These are phyloP conservation scores for Aspergillus puulaauensis DNA, from an alignment of 2,329 filamentous ascomycete genomes.

Conservation along the genomic window DNA sequence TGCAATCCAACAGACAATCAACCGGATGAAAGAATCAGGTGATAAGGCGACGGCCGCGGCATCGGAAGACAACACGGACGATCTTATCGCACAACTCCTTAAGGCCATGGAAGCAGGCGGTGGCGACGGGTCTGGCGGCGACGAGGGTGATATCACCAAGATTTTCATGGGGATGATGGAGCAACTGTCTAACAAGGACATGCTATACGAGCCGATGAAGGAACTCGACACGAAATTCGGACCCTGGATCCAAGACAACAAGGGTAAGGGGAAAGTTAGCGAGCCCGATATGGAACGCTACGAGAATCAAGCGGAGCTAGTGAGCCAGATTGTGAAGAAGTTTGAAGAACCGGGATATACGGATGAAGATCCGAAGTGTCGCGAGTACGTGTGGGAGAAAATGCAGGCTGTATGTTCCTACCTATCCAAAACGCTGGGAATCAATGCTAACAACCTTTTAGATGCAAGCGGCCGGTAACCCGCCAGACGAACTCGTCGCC, in stretches of 20 bases:
- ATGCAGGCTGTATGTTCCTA: slow-evolving; percentile 82
- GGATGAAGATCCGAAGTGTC: slow-evolving; percentile 76
- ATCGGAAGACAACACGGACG: slow-evolving; percentile 65
- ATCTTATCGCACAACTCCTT: slow-evolving; percentile 87
- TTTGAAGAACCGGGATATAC: slow-evolving; percentile 82
- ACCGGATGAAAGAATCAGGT: slow-evolving; percentile 88
- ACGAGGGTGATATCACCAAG: slow-evolving; percentile 86
- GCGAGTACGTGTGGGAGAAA: slow-evolving; percentile 91
- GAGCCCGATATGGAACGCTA: slow-evolving; percentile 76
- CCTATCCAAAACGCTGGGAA: background rate
- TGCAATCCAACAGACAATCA: slow-evolving; percentile 90
- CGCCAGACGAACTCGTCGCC: slow-evolving; percentile 78
- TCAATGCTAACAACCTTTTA: slow-evolving; percentile 41
- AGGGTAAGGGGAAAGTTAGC: slow-evolving; percentile 56
- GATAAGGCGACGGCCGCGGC: slow-evolving; percentile 79
- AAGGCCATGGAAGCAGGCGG: slow-evolving; percentile 77
- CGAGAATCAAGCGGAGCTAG: slow-evolving; percentile 74
- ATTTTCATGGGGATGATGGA: slow-evolving; percentile 99
- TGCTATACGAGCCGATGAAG: slow-evolving; percentile 98
- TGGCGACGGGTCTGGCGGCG: slow-evolving; percentile 51
- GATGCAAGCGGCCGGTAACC: slow-evolving; percentile 96
- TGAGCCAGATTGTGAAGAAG: slow-evolving; percentile 80
- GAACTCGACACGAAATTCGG: slow-evolving; percentile 93
- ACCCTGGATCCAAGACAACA: slow-evolving; percentile 79
- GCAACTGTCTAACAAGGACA: slow-evolving; percentile 96